phyloP scores from a whole-genome alignment of 179 eudicot species.

The Gypsophila paniculata region DNA sequence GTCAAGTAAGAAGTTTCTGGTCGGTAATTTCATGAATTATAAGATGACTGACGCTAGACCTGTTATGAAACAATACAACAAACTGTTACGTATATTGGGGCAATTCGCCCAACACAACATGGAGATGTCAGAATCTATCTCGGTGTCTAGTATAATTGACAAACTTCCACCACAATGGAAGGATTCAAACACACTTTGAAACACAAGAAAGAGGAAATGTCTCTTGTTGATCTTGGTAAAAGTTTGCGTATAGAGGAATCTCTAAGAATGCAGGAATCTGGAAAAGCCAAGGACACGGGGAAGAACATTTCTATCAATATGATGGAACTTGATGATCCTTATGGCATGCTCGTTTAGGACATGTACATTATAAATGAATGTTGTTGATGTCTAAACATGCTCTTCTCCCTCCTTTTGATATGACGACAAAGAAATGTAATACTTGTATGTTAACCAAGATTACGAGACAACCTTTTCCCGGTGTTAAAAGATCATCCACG shows the following conservation, averaged over 20 bases:
- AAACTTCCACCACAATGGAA: neutral
- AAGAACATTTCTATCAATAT: too few species aligned
- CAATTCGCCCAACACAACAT: neutral
- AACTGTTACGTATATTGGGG: neutral
- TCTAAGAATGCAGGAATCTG: neutral
- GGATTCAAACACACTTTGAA: neutral
- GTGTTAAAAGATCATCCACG: too few species aligned
- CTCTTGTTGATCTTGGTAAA: neutral
- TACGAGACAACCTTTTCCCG: too few species aligned
- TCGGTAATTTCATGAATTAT: neutral
- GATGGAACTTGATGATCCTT: too few species aligned
- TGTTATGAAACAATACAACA: neutral
- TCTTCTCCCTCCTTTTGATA: too few species aligned
- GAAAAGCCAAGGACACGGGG: too few species aligned
- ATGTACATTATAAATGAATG: too few species aligned
- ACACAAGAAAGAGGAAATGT: neutral
- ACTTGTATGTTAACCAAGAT: too few species aligned
- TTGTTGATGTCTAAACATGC: too few species aligned
- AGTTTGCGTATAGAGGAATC: conserved; percentile 4
- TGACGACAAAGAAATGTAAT: too few species aligned
- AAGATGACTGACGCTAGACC: neutral
- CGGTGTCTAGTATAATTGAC: neutral
- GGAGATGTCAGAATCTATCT: neutral
- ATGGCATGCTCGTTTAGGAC: too few species aligned
- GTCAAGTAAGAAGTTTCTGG: neutral